Percentiles rank a stretch among this genome's conserved stretches.
These are phyloP conservation scores for Lineolata rhizophorae DNA, from an alignment of 495 filamentous ascomycete species.

Conservation along the genomic window DNA sequence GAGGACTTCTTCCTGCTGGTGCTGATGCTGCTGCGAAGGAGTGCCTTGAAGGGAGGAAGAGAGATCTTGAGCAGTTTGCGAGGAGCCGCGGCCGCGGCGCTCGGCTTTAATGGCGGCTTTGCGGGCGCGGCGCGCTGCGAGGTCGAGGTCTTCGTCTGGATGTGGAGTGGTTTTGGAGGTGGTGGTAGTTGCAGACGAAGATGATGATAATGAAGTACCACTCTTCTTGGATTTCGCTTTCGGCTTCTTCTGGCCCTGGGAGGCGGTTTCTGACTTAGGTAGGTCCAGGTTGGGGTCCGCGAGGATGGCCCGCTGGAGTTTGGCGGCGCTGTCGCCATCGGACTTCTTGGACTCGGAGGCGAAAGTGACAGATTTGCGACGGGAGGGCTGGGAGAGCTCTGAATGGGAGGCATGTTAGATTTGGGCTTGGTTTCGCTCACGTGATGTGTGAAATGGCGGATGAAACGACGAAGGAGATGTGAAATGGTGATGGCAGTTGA, in stretches of 20 bases:
- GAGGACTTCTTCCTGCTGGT: background rate
- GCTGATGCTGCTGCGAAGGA: conserved; percentile 1
- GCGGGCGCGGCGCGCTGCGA: too few species aligned
- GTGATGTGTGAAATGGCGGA: background rate
- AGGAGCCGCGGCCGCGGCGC: too few species aligned
- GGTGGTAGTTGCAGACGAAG: too few species aligned
- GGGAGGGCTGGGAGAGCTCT: conserved; percentile 5
- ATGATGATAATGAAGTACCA: too few species aligned
- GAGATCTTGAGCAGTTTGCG: conserved; percentile 2
- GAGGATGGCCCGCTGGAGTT: conserved; percentile 2
- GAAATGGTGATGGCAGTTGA: background rate
- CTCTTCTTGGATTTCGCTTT: too few species aligned
- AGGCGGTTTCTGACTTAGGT: too few species aligned
- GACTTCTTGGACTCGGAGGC: conserved; percentile 42
- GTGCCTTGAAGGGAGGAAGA: conserved; percentile 1
- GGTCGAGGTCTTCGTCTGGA: too few species aligned
- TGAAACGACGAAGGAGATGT: background rate
- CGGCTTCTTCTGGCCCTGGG: too few species aligned
- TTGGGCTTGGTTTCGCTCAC: background rate
- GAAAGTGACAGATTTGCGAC: conserved; percentile 57
- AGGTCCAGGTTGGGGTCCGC: too few species aligned
- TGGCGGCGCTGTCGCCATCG: conserved; percentile 26
- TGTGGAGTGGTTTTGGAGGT: too few species aligned
- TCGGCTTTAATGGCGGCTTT: too few species aligned
- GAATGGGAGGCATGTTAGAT: background rate